phyloP scores from a whole-genome alignment of 805 yeast genomes.

The Yarrowia porcina region DNA sequence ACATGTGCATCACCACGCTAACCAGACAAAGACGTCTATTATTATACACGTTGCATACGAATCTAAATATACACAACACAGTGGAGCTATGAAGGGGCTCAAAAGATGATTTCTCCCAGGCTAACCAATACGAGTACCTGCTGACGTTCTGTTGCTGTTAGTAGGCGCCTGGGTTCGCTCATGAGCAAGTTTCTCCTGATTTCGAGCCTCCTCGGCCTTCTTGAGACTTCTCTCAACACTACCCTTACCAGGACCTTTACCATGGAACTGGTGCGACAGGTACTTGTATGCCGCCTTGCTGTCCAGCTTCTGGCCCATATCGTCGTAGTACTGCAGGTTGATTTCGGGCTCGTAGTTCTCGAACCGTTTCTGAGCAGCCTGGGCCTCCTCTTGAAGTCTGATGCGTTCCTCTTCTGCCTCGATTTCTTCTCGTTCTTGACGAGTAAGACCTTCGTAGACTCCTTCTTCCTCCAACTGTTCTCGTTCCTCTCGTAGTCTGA shows the following conservation, averaged over 20 bases:
- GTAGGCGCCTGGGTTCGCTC: background rate
- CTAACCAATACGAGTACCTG: conserved; percentile 7
- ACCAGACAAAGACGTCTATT: background rate
- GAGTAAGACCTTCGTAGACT: conserved; percentile 33
- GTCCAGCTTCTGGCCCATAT: conserved; percentile 54
- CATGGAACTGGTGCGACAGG: conserved; percentile 76
- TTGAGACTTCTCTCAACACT: conserved; percentile 39
- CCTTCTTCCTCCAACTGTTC: conserved; percentile 26
- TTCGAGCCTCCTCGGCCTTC: conserved; percentile 33
- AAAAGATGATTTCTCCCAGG: background rate
- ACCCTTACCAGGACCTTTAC: conserved; percentile 43
- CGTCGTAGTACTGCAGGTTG: conserved; percentile 58
- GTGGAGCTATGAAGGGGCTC: background rate
- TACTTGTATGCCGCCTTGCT: conserved; percentile 72
- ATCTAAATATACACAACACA: background rate
- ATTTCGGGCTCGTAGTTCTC: conserved; percentile 45
- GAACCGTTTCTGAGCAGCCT: conserved; percentile 36
- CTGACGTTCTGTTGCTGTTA: background rate
- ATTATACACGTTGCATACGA: background rate
- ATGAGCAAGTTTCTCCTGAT: conserved; percentile 8
- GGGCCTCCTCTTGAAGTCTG: conserved; percentile 36
- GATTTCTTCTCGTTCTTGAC: conserved; percentile 38
- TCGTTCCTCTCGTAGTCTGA: conserved; percentile 31
- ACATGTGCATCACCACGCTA: background rate
- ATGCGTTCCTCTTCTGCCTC: conserved; percentile 35